Base-by-base conservation (phyloP, 352 stramenopile species). In the Pythium apleroticum region DNA sequence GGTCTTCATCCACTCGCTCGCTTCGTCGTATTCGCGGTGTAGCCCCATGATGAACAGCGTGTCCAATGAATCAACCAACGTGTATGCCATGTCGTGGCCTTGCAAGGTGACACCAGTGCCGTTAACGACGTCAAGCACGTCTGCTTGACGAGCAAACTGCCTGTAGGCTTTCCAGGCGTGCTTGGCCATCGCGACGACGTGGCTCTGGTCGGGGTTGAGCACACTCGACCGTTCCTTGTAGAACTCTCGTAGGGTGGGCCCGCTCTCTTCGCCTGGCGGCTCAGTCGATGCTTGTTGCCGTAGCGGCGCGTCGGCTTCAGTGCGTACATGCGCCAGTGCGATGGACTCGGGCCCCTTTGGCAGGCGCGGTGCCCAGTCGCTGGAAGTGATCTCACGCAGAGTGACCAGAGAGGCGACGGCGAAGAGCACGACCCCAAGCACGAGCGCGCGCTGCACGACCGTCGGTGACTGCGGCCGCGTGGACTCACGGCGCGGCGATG, bases 11-110 rank as follows among this genome's bases (percentile, higher is more conserved):
- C 80, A 91, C 5, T 71, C 58, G 24, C 74, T 87, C 0, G 83
- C 81, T 45, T 85, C 71, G 41, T 88, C 71, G 49, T 88, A 92
- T 27, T 89, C 83, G 37, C 86, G 69, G 19, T 86, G 69, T 5
- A 91, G 43, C 0, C 81, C 79, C 63, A 89, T 73, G 9, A 91
- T 39, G 53, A 88, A 82, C 41, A 91, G 72, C 43, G 83, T 92
- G 56, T 92, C 84, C 12, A 92, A 73, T 28, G 83, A 75, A 48
- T 91, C 83, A 6, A 90, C 72, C 10, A 80, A 60, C 12, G 78
- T 89, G 49, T 86, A 75, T 8, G 82, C 80, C 78, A 91, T 84
- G 52, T 88, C 77, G 64, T 91, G 82, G 4, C 60, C 52, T 45
- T 82, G 81, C 25, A 81, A 57, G 0, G 57, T 77, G 6, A 55